A percentile compares a stretch with the other conserved stretches of the same genome.
Conservation (phyloP, 176 grass and related monocot genomes). For the Eremochloa ophiuroides region DNA sequence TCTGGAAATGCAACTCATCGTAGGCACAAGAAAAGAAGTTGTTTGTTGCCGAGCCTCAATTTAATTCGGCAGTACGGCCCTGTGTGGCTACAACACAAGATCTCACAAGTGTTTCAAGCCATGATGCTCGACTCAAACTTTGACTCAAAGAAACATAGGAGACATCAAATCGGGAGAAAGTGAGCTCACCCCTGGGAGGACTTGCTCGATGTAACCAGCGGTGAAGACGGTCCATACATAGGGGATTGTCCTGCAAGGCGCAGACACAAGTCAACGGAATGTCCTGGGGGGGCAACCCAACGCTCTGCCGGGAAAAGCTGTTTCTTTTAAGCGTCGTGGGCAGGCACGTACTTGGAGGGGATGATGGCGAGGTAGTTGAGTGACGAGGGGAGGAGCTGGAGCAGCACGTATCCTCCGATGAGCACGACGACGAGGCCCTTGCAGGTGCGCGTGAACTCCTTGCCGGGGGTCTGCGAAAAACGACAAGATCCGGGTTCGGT, state of each 20-base stretch:
- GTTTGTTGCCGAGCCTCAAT: not conserved
- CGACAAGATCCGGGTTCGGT: not conserved
- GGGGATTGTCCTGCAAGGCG: constrained; percentile 76
- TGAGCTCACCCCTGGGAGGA: constrained; percentile 72
- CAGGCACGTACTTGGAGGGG: constrained; percentile 63
- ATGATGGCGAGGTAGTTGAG: constrained; percentile 77
- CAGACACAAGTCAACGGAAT: not conserved
- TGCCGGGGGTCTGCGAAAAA: constrained; percentile 43
- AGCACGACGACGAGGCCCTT: constrained; percentile 82
- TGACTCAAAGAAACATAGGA: not conserved
- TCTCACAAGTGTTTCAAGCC: not conserved
- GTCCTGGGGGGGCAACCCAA: not conserved
- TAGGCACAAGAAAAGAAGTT: not conserved
- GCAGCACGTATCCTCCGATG: constrained; percentile 72
- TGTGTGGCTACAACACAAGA: not conserved
- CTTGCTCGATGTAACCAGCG: constrained; percentile 94
- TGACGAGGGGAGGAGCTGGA: constrained; percentile 70
- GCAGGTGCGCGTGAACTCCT: constrained; percentile 90
- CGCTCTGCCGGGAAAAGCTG: not conserved
- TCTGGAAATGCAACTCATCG: not conserved
- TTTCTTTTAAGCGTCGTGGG: not conserved
- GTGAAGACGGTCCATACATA: constrained; percentile 96
- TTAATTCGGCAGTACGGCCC: not conserved
- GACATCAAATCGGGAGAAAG: not conserved
- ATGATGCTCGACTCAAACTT: not conserved